A percentile compares a stretch with the other conserved stretches of the same genome.
Conservation (phyloP, 164 flowering plant species). For the Euptelea pleiosperma region DNA sequence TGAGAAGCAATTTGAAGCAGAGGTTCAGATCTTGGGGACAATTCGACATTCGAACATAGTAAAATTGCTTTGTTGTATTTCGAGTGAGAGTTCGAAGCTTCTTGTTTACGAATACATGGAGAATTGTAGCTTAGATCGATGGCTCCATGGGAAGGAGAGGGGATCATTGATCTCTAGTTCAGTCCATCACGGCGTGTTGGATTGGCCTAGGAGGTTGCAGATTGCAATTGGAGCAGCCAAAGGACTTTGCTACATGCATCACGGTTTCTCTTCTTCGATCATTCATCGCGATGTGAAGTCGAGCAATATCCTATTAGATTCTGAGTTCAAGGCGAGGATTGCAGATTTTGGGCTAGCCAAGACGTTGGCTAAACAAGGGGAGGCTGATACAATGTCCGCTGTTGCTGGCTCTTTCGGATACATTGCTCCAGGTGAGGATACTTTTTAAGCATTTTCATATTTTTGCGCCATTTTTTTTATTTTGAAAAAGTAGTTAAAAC, state of each 20-base stretch:
- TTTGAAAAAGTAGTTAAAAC: no score
- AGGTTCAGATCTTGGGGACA: conserved; percentile 54
- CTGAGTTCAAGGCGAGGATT: conserved; percentile 52
- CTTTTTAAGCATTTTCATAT: background rate
- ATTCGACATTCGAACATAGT: conserved; percentile 69
- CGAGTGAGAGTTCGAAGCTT: conserved; percentile 56
- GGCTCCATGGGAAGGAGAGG: conserved; percentile 53
- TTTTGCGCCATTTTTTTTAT: background rate
- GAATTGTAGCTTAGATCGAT: conserved; percentile 58
- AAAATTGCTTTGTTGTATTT: conserved; percentile 65
- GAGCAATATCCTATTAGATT: conserved; percentile 70
- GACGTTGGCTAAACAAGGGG: conserved; percentile 42
- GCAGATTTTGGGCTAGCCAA: conserved; percentile 84
- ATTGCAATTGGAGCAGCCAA: conserved; percentile 77
- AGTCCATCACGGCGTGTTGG: conserved; percentile 24
- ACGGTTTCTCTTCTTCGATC: conserved; percentile 63
- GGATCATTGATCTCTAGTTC: conserved; percentile 11
- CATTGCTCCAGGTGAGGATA: conserved; percentile 82
- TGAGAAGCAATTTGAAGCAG: conserved; percentile 58
- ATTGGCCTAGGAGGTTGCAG: conserved; percentile 60
- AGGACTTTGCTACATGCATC: conserved; percentile 80
- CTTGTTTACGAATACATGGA: conserved; percentile 83
- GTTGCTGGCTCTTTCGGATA: conserved; percentile 81
- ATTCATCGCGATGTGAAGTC: conserved; percentile 79
- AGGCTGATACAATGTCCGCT: conserved; percentile 48